Conservation (phyloP, 805 yeast genomes). For the Candida ponderosae region DNA sequence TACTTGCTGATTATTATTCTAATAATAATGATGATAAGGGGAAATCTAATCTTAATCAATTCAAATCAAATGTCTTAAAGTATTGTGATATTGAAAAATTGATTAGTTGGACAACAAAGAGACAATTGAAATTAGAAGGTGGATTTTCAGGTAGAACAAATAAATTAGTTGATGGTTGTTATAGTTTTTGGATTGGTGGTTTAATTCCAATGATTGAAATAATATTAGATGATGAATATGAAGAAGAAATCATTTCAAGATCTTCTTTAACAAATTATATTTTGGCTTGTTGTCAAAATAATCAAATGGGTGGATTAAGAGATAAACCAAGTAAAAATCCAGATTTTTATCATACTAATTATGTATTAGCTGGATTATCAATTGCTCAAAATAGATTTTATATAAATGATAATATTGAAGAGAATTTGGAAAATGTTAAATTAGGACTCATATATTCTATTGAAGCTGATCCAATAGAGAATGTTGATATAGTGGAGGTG, state of each 20-base stretch:
- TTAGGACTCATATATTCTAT: constrained; percentile 8
- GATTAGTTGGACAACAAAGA: constrained; percentile 56
- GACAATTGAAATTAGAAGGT: constrained; percentile 73
- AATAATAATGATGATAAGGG: no score
- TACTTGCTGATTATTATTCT: constrained; percentile 24
- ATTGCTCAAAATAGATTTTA: constrained; percentile 13
- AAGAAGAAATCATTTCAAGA: constrained; percentile 36
- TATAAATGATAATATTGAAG: not conserved
- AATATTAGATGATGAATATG: constrained; percentile 26
- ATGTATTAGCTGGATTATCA: constrained; percentile 66
- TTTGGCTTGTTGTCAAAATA: constrained; percentile 65
- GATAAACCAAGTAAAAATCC: constrained; percentile 82
- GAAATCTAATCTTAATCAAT: no score
- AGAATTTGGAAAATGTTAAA: not conserved
- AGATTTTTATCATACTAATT: constrained; percentile 90
- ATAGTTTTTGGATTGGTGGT: constrained; percentile 94
- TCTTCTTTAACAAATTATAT: constrained; percentile 57
- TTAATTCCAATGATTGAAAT: constrained; percentile 56
- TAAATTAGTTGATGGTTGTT: constrained; percentile 93
- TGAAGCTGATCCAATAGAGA: constrained; percentile 1
- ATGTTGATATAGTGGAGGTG: constrained; percentile 10
- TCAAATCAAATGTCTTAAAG: constrained; percentile 21
- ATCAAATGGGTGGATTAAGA: constrained; percentile 59
- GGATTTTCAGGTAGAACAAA: constrained; percentile 89
- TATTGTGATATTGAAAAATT: constrained; percentile 41